Evolutionary conservation across 176 grass and related monocot species (phyloP).

Genomic region (Dactylis glomerata): DNA sequence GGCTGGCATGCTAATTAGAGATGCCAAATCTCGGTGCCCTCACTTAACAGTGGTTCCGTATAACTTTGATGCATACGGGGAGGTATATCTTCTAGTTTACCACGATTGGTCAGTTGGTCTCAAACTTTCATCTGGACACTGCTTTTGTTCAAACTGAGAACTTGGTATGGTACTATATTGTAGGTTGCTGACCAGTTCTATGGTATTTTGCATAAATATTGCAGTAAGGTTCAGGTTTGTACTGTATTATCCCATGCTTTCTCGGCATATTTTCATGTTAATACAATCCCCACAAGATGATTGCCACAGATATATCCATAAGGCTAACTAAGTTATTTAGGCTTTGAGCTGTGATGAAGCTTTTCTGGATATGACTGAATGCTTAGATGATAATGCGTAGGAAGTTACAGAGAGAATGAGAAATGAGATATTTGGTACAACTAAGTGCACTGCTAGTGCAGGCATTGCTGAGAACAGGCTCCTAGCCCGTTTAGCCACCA

Average conservation of each 20-base stretch:
- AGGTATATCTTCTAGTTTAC: conserved; percentile 50
- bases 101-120: background rate
- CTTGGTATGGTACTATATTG: conserved; percentile 23
- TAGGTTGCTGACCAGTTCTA: conserved; percentile 98
- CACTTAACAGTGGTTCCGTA: conserved; percentile 78
- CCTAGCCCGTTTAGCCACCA: conserved; percentile 82
- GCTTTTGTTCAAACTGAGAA: conserved; percentile 20
- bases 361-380: conserved; percentile 80
- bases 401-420: conserved; percentile 56
- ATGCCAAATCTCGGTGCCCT: conserved; percentile 80
- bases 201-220: conserved; percentile 87
- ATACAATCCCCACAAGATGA: background rate
- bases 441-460: conserved; percentile 84
- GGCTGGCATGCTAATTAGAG: conserved; percentile 92
- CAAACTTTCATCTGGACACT: conserved; percentile 7
- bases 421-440: conserved; percentile 72
- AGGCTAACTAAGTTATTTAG: conserved; percentile 50
- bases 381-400: conserved; percentile 49
- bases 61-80: conserved; percentile 85
- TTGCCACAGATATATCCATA: background rate
- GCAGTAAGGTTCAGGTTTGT: conserved; percentile 81
- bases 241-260: background rate
- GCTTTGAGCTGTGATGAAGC: conserved; percentile 98
- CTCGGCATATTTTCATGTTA: background rate
- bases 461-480: conserved; percentile 92